A percentile compares a stretch with the other conserved stretches of the same genome.
These are phyloP conservation scores for Nothopassalora personata DNA, from an alignment of 2,329 filamentous ascomycete genomes.

Conservation along the genomic window DNA sequence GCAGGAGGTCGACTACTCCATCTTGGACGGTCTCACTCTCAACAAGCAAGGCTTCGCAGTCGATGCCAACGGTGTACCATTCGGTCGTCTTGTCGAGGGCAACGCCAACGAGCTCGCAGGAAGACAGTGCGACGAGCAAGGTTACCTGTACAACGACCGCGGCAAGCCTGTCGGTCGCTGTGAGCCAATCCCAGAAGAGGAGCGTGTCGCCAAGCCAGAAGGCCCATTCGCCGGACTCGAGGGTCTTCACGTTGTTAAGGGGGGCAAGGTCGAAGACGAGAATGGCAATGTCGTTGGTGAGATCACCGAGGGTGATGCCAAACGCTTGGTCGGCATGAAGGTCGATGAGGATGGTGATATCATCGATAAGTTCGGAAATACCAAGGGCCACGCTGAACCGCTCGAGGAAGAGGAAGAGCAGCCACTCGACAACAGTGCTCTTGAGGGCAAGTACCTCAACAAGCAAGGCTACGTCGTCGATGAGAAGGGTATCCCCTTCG, in stretches of 20 bases:
- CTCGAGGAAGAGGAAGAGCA: constrained; percentile 39
- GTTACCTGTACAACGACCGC: constrained; percentile 52
- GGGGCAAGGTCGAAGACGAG: constrained; percentile 69
- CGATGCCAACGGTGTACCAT: constrained; percentile 47
- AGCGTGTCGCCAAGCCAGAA: constrained; percentile 53
- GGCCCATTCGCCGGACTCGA: constrained; percentile 64
- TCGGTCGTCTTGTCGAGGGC: constrained; percentile 53
- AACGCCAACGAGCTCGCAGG: constrained; percentile 53
- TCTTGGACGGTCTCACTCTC: constrained; percentile 49
- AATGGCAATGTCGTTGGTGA: constrained; percentile 72
- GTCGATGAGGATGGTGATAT: constrained; percentile 83
- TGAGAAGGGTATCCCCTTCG: constrained; percentile 51
- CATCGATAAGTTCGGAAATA: constrained; percentile 65
- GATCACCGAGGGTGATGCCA: constrained; percentile 64
- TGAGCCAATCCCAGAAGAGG: constrained; percentile 53
- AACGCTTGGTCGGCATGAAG: constrained; percentile 64
- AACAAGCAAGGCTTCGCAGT: constrained; percentile 58
- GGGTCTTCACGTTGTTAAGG: constrained; percentile 61
- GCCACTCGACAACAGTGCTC: constrained; percentile 47
- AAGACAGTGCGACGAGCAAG: constrained; percentile 51
- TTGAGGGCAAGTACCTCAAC: constrained; percentile 52
- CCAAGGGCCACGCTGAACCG: constrained; percentile 53
- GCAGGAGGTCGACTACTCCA: constrained; percentile 45
- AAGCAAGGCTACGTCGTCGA: constrained; percentile 56
- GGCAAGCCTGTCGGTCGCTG: constrained; percentile 54